Conservation (phyloP, 2,329 filamentous ascomycete genomes). For the Penicillium sp. region DNA sequence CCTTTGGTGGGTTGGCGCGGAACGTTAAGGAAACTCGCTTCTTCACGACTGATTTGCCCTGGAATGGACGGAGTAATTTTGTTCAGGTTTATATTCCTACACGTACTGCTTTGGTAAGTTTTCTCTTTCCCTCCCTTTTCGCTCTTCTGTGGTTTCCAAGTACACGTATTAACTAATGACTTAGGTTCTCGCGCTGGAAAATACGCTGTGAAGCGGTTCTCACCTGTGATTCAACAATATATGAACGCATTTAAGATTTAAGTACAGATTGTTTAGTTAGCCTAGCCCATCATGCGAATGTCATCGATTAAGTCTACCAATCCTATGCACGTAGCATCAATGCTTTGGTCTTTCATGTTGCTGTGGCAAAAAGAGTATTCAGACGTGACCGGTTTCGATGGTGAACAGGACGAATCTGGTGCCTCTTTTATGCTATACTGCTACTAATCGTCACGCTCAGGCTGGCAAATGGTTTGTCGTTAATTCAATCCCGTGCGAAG, state of each 20-base stretch:
- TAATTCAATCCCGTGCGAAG: too few species aligned
- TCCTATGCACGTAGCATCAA: too few species aligned
- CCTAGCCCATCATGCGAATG: too few species aligned
- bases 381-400: too few species aligned
- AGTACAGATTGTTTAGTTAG: slow-evolving; percentile 7
- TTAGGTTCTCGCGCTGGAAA: slow-evolving; percentile 61
- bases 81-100: slow-evolving; percentile 88
- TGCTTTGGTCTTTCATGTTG: too few species aligned
- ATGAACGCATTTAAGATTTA: not conserved
- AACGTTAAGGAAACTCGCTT: slow-evolving; percentile 81
- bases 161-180: not conserved
- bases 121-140: not conserved
- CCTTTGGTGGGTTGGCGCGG: slow-evolving; percentile 78
- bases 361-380: too few species aligned
- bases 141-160: not conserved
- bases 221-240: slow-evolving; percentile 12
- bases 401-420: too few species aligned
- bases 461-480: too few species aligned
- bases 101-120: slow-evolving; percentile 77
- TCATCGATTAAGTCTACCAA: too few species aligned
- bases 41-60: slow-evolving; percentile 87
- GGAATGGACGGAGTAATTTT: slow-evolving; percentile 91
- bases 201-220: slow-evolving; percentile 35
- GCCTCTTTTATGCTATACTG: too few species aligned
- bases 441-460: too few species aligned